Conservation (phyloP, 2,329 filamentous ascomycete genomes). For the Emergomyces africanus region DNA sequence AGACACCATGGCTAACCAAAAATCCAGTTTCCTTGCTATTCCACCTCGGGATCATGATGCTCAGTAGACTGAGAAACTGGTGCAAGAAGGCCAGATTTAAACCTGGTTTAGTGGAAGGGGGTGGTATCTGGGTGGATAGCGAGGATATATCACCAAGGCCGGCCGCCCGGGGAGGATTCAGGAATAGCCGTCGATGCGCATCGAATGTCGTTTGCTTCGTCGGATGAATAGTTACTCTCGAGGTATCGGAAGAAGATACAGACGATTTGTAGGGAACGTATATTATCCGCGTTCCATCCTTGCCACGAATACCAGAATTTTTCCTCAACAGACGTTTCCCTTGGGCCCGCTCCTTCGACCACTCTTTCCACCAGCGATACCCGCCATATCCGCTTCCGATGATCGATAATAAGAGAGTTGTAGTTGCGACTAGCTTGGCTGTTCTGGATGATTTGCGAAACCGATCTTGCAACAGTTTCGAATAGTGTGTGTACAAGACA, state of each 20-base stretch:
- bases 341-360: constrained; percentile 66
- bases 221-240: constrained; percentile 79
- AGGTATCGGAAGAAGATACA: constrained; percentile 43
- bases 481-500: constrained; percentile 43
- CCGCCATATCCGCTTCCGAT: constrained; percentile 66
- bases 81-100: constrained; percentile 92
- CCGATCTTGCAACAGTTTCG: constrained; percentile 34
- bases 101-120: constrained; percentile 82
- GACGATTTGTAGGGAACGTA: constrained; percentile 72
- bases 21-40: constrained; percentile 90
- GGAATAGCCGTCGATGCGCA: constrained; percentile 82
- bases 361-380: constrained; percentile 62
- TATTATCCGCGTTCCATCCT: constrained; percentile 88
- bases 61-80: constrained; percentile 89
- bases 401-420: constrained; percentile 65
- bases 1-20: constrained; percentile 75
- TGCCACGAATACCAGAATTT: constrained; percentile 86
- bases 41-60: constrained; percentile 95
- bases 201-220: constrained; percentile 93
- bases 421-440: constrained; percentile 60
- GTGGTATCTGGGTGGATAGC: constrained; percentile 53
- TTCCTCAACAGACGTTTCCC: constrained; percentile 70
- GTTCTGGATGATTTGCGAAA: constrained; percentile 55
- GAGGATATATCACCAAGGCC: constrained; percentile 55
- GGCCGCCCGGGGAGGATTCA: constrained; percentile 77